These are phyloP conservation scores for Adansonia grandidieri DNA, from an alignment of 441 rosid species.

Conservation along the genomic window DNA sequence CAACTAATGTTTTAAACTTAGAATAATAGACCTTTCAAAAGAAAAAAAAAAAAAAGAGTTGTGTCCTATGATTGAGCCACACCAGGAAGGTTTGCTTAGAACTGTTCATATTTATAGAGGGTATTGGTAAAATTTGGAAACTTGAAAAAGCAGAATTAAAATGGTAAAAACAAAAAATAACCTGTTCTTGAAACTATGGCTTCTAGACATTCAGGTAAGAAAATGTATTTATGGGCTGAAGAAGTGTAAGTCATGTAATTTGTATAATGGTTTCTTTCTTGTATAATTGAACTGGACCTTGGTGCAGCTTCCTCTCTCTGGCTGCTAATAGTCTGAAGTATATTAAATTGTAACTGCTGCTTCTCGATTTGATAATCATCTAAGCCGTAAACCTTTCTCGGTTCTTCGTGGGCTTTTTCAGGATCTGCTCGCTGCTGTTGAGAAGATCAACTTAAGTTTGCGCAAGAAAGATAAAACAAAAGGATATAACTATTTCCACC, in stretches of 20 bases:
- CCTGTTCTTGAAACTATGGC: background rate
- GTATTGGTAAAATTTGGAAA: background rate
- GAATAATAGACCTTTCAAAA: background rate
- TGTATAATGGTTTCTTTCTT: background rate
- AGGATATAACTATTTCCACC: constrained; percentile 35
- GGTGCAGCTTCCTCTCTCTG: background rate
- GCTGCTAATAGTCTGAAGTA: background rate
- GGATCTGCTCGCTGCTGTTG: constrained; percentile 65
- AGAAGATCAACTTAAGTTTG: constrained; percentile 58
- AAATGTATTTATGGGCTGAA: background rate
- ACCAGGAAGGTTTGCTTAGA: background rate
- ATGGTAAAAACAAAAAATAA: background rate
- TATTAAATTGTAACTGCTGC: background rate
- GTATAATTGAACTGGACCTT: background rate
- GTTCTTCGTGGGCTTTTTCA: constrained; percentile 35
- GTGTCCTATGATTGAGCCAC: background rate
- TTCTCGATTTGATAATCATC: background rate
- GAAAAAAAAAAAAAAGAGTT: background rate
- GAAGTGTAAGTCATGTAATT: background rate
- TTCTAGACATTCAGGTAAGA: background rate
- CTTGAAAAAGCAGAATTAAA: background rate
- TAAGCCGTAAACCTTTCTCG: background rate
- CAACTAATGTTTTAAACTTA: background rate
- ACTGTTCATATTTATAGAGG: constrained; percentile 4
- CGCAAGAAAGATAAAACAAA: constrained; percentile 40